Evolutionary conservation across 2,329 filamentous ascomycete species (phyloP).

Genomic region (Intubia oerlemansii): DNA sequence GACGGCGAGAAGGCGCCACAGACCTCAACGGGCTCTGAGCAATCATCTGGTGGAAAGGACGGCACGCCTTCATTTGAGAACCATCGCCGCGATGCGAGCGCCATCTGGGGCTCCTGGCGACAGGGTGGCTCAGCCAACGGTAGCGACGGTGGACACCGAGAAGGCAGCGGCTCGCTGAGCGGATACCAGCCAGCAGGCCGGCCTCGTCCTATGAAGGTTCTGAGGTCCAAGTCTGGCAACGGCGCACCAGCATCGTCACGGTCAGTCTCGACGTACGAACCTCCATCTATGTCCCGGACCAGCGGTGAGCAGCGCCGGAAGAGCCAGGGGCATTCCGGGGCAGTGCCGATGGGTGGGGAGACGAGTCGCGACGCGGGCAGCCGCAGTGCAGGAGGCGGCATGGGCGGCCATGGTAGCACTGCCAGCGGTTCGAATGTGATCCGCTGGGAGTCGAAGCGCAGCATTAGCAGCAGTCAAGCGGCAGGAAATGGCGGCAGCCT

Average conservation of each 20-base stretch:
- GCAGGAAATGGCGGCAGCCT: constrained; percentile 13
- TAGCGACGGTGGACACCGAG: constrained; percentile 29
- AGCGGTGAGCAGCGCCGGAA: constrained; percentile 30
- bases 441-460: constrained; percentile 32
- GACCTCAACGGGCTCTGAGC: constrained; percentile 11
- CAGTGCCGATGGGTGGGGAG: no score
- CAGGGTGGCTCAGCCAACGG: constrained; percentile 27
- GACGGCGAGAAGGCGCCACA: constrained; percentile 20
- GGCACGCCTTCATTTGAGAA: constrained; percentile 8
- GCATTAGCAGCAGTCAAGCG: constrained; percentile 16
- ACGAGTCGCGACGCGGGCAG: no score
- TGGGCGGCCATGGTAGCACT: neutral
- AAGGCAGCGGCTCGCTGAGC: constrained; percentile 31
- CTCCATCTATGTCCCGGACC: constrained; percentile 21
- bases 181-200: constrained; percentile 50
- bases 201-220: constrained; percentile 66
- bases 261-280: constrained; percentile 30
- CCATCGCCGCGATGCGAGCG: constrained; percentile 23
- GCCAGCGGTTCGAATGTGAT: constrained; percentile 11
- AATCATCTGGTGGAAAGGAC: constrained; percentile 12
- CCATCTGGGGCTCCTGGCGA: constrained; percentile 53
- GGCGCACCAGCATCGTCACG: constrained; percentile 27
- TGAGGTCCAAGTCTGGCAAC: constrained; percentile 48
- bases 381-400: constrained; percentile 2
- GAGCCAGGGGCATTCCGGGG: constrained; percentile 18